These are phyloP conservation scores for Lotmaria passim DNA, from an alignment of 208 protist species.

Conservation along the genomic window DNA sequence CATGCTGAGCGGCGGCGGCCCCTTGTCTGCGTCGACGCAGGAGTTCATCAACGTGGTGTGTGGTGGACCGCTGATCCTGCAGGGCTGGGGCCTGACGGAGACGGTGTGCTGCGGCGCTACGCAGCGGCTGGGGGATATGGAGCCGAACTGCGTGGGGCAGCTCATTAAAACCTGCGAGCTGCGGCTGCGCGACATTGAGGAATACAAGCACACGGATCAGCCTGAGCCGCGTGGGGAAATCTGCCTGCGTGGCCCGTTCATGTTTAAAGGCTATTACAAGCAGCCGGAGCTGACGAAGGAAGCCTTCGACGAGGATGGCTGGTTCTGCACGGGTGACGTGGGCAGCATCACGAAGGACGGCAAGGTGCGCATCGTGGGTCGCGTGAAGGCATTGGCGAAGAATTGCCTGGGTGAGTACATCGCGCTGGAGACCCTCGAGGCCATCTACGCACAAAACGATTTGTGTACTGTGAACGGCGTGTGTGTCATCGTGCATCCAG, in stretches of 20 bases:
- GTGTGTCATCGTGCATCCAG: constrained; percentile 80
- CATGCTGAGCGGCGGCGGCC: constrained; percentile 83
- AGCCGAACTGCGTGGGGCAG: constrained; percentile 62
- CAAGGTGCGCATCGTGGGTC: constrained; percentile 65
- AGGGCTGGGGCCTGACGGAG: constrained; percentile 93
- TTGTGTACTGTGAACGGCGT: constrained; percentile 33
- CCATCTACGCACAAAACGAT: constrained; percentile 70
- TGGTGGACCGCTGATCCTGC: constrained; percentile 58
- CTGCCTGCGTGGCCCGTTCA: constrained; percentile 62
- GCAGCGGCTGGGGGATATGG: constrained; percentile 63
- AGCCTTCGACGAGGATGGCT: constrained; percentile 71
- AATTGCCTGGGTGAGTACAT: constrained; percentile 90
- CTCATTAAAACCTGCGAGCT: constrained; percentile 73
- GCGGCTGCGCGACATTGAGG: constrained; percentile 90
- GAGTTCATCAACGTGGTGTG: constrained; percentile 86
- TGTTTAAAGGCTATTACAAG: constrained; percentile 92
- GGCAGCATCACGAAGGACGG: constrained; percentile 53
- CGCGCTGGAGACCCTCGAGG: constrained; percentile 78
- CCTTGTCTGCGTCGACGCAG: constrained; percentile 69
- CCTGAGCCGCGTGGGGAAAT: constrained; percentile 88
- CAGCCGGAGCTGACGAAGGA: constrained; percentile 79
- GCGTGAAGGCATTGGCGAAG: constrained; percentile 90
- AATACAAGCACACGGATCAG: constrained; percentile 84
- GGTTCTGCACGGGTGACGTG: constrained; percentile 92
- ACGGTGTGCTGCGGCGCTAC: constrained; percentile 75